A percentile compares a stretch with the other conserved stretches of the same genome.
Evolutionary conservation across 352 stramenopile genomes (phyloP).

Genomic region (Phytophthora rubi): DNA sequence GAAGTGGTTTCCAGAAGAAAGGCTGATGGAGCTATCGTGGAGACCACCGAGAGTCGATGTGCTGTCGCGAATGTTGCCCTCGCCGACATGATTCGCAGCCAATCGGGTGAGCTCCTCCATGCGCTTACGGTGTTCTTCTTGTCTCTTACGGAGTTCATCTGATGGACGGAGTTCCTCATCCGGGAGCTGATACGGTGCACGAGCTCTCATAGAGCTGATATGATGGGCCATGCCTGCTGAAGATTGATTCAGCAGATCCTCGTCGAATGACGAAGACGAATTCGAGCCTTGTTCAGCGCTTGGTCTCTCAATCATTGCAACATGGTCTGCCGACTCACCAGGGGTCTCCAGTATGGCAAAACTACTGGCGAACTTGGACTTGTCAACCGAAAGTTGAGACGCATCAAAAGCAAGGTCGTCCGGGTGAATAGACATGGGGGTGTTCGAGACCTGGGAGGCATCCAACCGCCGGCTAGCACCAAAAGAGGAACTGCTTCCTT

Average conservation of each 20-base stretch:
- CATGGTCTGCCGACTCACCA: constrained; percentile 28
- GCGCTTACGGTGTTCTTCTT: constrained; percentile 61
- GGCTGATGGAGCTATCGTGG: constrained; percentile 45
- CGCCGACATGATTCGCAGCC: constrained; percentile 36
- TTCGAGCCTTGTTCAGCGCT: constrained; percentile 38
- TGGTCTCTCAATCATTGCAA: constrained; percentile 44
- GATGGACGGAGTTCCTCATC: constrained; percentile 51
- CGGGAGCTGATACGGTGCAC: constrained; percentile 27
- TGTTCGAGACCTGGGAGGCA: constrained; percentile 18
- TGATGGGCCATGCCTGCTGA: constrained; percentile 50
- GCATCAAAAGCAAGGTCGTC: constrained; percentile 34
- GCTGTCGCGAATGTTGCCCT: constrained; percentile 52
- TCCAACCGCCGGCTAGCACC: constrained; percentile 12
- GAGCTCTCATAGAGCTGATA: constrained; percentile 42
- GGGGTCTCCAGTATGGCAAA: constrained; percentile 38
- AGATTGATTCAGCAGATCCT: constrained; percentile 53
- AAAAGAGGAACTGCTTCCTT: constrained; percentile 20
- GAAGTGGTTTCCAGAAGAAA: constrained; percentile 32
- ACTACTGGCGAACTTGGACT: constrained; percentile 38
- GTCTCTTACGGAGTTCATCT: constrained; percentile 52
- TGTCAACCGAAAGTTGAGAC: constrained; percentile 36
- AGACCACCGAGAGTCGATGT: constrained; percentile 52
- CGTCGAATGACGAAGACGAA: constrained; percentile 40
- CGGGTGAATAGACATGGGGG: constrained; percentile 7
- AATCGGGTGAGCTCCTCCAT: constrained; percentile 72